Percentiles rank a stretch among this genome's conserved stretches.
Evolutionary conservation across 2,329 filamentous ascomycete genomes (phyloP).

Genomic region (Phialophora verrucosa): DNA sequence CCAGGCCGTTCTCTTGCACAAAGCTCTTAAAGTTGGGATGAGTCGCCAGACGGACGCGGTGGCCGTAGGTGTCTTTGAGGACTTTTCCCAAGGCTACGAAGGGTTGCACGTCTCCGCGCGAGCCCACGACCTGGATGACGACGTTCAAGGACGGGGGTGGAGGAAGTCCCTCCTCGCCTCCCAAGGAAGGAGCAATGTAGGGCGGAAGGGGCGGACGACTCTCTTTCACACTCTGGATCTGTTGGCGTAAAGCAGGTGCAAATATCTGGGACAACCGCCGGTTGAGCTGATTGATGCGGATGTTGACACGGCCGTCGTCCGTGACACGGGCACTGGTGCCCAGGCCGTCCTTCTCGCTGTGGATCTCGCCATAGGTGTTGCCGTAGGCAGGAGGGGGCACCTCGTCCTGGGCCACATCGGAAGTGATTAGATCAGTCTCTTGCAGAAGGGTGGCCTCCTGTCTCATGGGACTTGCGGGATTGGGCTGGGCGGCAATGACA

Average conservation of each 20-base stretch:
- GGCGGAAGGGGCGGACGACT: constrained; percentile 26
- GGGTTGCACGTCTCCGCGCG: constrained; percentile 75
- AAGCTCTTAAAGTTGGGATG: constrained; percentile 71
- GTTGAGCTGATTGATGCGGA: constrained; percentile 75
- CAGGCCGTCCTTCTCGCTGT: constrained; percentile 67
- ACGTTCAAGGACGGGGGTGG: constrained; percentile 59
- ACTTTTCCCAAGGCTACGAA: constrained; percentile 72
- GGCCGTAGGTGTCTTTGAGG: constrained; percentile 67
- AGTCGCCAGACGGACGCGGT: constrained; percentile 74
- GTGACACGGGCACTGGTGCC: constrained; percentile 66
- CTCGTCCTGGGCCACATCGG: constrained; percentile 26
- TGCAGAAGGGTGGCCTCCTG: constrained; percentile 39
- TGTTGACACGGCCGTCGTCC: constrained; percentile 78
- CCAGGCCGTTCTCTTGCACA: constrained; percentile 70
- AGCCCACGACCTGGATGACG: constrained; percentile 76
- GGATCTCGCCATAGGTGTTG: constrained; percentile 62
- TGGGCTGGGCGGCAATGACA: constrained; percentile 39
- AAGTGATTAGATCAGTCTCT: constrained; percentile 38
- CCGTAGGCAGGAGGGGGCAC: constrained; percentile 34
- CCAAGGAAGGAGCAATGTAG: constrained; percentile 69
- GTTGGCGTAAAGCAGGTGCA: constrained; percentile 65
- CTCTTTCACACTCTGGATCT: constrained; percentile 44
- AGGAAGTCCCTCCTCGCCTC: constrained; percentile 58
- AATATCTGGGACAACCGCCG: constrained; percentile 69
- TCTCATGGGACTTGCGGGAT: constrained; percentile 39